Conservation (phyloP, 2,329 filamentous ascomycete genomes). For the Fusarium vanettenii region DNA sequence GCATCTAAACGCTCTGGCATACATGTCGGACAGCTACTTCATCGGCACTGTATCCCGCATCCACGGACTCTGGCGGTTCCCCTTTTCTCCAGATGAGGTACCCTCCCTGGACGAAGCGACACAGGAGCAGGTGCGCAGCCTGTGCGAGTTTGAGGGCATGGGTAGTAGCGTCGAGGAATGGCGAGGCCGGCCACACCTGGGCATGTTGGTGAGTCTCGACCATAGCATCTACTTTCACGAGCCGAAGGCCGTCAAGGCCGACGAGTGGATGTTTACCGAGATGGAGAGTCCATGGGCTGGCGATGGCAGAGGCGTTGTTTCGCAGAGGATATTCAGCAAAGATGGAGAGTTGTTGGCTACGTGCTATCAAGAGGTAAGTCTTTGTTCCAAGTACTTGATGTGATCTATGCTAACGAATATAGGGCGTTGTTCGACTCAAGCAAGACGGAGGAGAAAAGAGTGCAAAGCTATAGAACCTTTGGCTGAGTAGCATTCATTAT, state of each 20-base stretch:
- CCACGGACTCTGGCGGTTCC: constrained; percentile 83
- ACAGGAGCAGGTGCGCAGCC: constrained; percentile 49
- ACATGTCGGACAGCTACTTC: constrained; percentile 93
- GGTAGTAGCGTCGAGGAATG: constrained; percentile 58
- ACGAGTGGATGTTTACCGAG: constrained; percentile 84
- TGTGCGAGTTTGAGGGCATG: constrained; percentile 58
- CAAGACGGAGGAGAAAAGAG: constrained; percentile 51
- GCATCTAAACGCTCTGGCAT: constrained; percentile 88
- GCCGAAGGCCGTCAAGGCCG: constrained; percentile 66
- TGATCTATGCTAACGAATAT: constrained; percentile 32
- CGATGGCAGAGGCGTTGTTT: constrained; percentile 80
- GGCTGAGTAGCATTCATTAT: background rate
- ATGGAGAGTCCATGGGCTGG: constrained; percentile 85
- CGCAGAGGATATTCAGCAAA: constrained; percentile 77
- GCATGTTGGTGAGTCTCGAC: constrained; percentile 89
- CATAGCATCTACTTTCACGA: constrained; percentile 79
- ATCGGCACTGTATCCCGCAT: constrained; percentile 88
- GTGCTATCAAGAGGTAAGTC: constrained; percentile 80
- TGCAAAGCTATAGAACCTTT: constrained; percentile 46
- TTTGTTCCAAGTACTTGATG: background rate
- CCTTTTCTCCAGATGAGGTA: constrained; percentile 64
- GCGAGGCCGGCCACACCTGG: constrained; percentile 67
- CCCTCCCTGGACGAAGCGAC: constrained; percentile 59
- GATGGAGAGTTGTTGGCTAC: constrained; percentile 81
- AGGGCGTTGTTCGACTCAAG: constrained; percentile 63